Evolutionary conservation across 1,284 basidiomycete species (phyloP).

Genomic region (Ceratobasidium sp.): DNA sequence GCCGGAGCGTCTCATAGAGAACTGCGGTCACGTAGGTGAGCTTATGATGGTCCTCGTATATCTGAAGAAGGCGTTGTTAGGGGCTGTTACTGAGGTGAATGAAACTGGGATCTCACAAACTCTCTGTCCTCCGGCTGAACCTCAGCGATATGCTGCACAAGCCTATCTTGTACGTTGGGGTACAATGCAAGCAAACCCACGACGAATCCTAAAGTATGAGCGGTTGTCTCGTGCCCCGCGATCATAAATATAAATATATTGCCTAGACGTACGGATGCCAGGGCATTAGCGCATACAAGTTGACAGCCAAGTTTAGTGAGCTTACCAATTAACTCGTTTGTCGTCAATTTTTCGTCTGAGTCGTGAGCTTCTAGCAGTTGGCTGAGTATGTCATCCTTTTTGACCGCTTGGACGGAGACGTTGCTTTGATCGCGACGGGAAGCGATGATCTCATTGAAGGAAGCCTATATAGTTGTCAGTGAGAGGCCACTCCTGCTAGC

Average conservation of each 20-base stretch:
- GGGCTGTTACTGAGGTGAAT: not conserved
- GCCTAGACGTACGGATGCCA: not conserved
- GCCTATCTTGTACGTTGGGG: conserved; percentile 53
- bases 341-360: conserved; percentile 1
- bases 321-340: conserved; percentile 7
- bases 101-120: conserved; percentile 19
- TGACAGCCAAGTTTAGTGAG: not conserved
- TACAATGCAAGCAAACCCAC: conserved; percentile 52
- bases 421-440: not conserved
- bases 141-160: conserved; percentile 50
- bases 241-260: conserved; percentile 47
- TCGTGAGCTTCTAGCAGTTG: conserved; percentile 11
- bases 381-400: conserved; percentile 9
- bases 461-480: not conserved
- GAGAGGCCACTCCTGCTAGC: not conserved
- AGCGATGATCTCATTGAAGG: conserved; percentile 12
- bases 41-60: conserved; percentile 50
- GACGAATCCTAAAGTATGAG: conserved; percentile 52
- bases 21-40: conserved; percentile 50
- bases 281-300: not conserved
- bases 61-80: conserved; percentile 18
- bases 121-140: conserved; percentile 46
- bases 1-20: conserved; percentile 52
- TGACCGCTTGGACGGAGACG: not conserved
- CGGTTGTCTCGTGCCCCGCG: conserved; percentile 53